phyloP scores from a whole-genome alignment of 164 flowering plant species.

The Aristolochia californica region DNA sequence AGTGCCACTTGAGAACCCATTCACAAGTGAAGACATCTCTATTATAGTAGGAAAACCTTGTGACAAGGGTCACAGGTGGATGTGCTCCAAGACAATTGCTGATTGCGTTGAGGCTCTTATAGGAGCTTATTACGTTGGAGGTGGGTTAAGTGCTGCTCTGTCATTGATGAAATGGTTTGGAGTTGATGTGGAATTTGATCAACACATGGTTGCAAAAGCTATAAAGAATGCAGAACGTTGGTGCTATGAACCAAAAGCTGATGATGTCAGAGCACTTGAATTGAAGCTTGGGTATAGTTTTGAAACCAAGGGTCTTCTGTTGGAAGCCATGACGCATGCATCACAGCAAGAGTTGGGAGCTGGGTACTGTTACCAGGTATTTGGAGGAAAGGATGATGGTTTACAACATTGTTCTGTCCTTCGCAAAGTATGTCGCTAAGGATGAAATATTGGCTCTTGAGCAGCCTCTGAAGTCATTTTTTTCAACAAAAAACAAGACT shows the following conservation, averaged over 20 bases:
- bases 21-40: constrained; percentile 35
- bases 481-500: too few relatives aligned
- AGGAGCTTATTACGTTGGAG: constrained; percentile 80
- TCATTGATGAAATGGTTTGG: constrained; percentile 75
- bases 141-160: constrained; percentile 61
- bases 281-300: constrained; percentile 56
- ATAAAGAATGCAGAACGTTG: constrained; percentile 39
- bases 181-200: constrained; percentile 46
- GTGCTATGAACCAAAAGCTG: constrained; percentile 28
- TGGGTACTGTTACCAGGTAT: constrained; percentile 71
- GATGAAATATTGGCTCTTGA: too few relatives aligned
- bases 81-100: constrained; percentile 74
- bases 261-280: constrained; percentile 43
- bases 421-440: too few relatives aligned
- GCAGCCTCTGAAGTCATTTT: too few relatives aligned
- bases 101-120: constrained; percentile 92
- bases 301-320: constrained; percentile 54
- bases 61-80: constrained; percentile 89
- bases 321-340: constrained; percentile 81
- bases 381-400: not conserved
- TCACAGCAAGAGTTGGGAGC: constrained; percentile 49
- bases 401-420: not conserved
- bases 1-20: constrained; percentile 55
- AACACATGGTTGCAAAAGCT: constrained; percentile 33
- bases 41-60: constrained; percentile 52